Base-by-base conservation (phyloP, 805 yeast genomes). In the Vanderwaltozyma verrucispora region DNA sequence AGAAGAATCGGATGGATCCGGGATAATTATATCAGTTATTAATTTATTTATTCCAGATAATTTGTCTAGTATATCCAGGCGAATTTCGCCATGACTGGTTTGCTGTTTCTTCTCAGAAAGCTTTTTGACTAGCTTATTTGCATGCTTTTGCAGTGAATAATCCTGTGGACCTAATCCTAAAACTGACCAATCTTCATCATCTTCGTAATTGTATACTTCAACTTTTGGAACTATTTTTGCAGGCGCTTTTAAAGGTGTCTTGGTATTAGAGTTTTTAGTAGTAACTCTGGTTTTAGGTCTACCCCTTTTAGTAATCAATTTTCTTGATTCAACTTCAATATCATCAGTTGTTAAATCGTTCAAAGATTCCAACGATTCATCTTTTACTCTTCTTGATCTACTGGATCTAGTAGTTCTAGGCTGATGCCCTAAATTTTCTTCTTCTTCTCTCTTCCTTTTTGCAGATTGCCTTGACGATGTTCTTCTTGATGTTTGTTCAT, bases 91-190 rank as follows among this genome's bases (percentile, higher is more conserved):
- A 43, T 58, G 63, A n/a, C 39, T 39, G 16, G 56, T 59, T 13
- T 47, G 14, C 21, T 55, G 54, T 35, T 45, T 48, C 42, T 51
- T 55, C 31, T 51, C 54, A 2, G 58, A 41, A 18, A 58, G 38
- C 43, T 49, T 55, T 28, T 47, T 46, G 2, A 49, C 59, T 13
- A 56, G 30, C 7, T 51, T 43, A 33, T 53, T 47, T 4, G 46
- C 40, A 19, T 37, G 15, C 11, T 42, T 20, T 10, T 45, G 40
- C 1, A 55, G 28, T 3, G 50, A 39, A 13, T 44, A 29, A 40
- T 58, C 58, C 39, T 58, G 63, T 8, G 60, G 58, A 5, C 63
- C 63, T 40, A 53, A 33, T 3, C 63, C 63, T 3, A 56, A 56
- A 8, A 51, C 35, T 14, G 46, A 36, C 60, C 61, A 55, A 44